These are phyloP conservation scores for Tetrahymena thermophila DNA, from an alignment of 73 alveolate genomes.

Conservation along the genomic window DNA sequence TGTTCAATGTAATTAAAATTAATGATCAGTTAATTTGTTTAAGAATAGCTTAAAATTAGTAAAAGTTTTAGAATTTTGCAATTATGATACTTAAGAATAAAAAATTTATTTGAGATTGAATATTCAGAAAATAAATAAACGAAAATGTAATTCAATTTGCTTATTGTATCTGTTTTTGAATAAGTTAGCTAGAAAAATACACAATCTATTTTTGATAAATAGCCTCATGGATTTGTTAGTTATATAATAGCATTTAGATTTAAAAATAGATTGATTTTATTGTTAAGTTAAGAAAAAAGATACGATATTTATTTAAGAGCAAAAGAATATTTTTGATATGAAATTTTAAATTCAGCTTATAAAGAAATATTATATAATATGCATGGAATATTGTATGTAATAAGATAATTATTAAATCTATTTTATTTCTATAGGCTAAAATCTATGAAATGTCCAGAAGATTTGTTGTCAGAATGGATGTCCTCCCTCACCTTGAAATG, in stretches of 20 bases:
- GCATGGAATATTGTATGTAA: background rate
- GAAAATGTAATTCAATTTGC: background rate
- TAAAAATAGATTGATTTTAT: background rate
- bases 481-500: constrained; percentile 32
- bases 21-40: background rate
- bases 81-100: background rate
- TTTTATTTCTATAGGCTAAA: constrained; percentile 17
- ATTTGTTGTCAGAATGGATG: constrained; percentile 38
- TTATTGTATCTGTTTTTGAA: background rate
- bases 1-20: background rate
- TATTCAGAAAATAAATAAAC: background rate
- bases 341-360: background rate
- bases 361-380: background rate
- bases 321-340: background rate
- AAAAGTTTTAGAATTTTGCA: background rate
- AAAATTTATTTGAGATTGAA: background rate
- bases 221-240: background rate
- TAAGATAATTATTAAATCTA: background rate
- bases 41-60: background rate
- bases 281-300: background rate
- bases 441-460: constrained; percentile 43
- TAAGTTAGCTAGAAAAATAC: no score
- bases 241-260: background rate
- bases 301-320: background rate
- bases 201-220: no score